These are phyloP conservation scores for Eutrema japonicum DNA, from an alignment of 345 rosid species.

Conservation along the genomic window DNA sequence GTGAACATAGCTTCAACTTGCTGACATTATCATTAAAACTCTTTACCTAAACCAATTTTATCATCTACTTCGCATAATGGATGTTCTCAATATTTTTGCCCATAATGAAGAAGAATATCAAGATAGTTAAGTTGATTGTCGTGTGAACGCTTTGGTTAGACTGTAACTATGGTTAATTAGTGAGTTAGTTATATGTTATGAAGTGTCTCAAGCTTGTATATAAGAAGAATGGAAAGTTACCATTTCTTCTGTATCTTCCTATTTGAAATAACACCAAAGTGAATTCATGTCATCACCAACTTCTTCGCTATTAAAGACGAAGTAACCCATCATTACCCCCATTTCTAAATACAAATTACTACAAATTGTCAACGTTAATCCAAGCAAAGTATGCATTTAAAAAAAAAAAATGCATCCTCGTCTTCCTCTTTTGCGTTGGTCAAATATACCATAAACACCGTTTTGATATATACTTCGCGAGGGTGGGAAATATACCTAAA, in stretches of 20 bases:
- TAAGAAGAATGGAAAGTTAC: neutral
- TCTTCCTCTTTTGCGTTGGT: neutral
- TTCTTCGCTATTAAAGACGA: neutral
- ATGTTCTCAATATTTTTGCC: neutral
- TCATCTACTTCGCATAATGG: neutral
- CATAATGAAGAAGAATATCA: neutral
- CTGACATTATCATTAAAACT: neutral
- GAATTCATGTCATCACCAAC: conserved; percentile 12
- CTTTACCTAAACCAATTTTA: too few species aligned
- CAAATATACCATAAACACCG: too few species aligned
- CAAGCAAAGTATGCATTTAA: neutral
- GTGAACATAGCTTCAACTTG: conserved; percentile 3
- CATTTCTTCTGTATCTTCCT: neutral
- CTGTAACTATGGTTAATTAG: neutral
- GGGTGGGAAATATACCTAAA: too few species aligned
- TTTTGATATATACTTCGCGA: too few species aligned
- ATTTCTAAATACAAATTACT: neutral
- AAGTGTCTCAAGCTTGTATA: conserved; percentile 4
- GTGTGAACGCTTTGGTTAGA: neutral
- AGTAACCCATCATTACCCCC: neutral
- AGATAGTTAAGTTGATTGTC: neutral
- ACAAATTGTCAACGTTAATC: neutral
- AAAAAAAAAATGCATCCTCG: neutral
- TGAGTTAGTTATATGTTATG: neutral
- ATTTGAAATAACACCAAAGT: neutral